These are phyloP conservation scores for Corynascus novoguineensis DNA, from an alignment of 495 filamentous ascomycete genomes.

Conservation along the genomic window DNA sequence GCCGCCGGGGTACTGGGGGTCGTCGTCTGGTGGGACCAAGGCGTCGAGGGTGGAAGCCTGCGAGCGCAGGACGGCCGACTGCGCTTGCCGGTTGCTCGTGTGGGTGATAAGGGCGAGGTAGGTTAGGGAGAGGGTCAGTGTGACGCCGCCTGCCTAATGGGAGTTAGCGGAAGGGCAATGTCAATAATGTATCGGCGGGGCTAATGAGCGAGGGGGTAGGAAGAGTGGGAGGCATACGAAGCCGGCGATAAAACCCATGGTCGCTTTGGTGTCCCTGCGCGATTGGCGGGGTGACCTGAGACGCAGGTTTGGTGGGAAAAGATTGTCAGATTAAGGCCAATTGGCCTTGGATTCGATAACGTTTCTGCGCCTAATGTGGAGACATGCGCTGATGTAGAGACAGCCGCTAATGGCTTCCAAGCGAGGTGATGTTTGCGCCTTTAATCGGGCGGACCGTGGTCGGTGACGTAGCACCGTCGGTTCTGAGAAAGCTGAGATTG, in stretches of 20 bases:
- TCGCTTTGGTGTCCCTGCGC: neutral
- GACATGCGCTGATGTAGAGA: neutral
- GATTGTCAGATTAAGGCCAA: neutral
- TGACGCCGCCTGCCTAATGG: slow-evolving; percentile 82
- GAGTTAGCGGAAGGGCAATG: slow-evolving; percentile 12
- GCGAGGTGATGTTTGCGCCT: neutral
- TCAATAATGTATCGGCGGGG: slow-evolving; percentile 13
- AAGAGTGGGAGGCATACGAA: slow-evolving; percentile 56
- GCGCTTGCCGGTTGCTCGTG: slow-evolving; percentile 60
- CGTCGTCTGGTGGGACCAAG: slow-evolving; percentile 42
- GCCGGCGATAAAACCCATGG: slow-evolving; percentile 51
- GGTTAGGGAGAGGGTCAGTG: slow-evolving; percentile 73
- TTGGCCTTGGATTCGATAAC: neutral
- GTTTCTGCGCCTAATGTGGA: neutral
- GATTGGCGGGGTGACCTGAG: too few species aligned
- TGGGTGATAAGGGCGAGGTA: slow-evolving; percentile 77
- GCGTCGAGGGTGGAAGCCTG: slow-evolving; percentile 58
- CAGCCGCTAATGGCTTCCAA: neutral
- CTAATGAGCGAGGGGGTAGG: slow-evolving; percentile 6
- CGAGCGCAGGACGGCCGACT: slow-evolving; percentile 65
- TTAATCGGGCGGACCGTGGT: neutral
- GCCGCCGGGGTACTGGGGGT: slow-evolving; percentile 31
- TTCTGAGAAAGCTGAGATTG: neutral
- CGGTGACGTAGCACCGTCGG: slow-evolving; percentile 2
- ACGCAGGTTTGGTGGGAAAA: neutral